Conservation (phyloP, 768 basidiomycete species). For the Tulasnella sp. region DNA sequence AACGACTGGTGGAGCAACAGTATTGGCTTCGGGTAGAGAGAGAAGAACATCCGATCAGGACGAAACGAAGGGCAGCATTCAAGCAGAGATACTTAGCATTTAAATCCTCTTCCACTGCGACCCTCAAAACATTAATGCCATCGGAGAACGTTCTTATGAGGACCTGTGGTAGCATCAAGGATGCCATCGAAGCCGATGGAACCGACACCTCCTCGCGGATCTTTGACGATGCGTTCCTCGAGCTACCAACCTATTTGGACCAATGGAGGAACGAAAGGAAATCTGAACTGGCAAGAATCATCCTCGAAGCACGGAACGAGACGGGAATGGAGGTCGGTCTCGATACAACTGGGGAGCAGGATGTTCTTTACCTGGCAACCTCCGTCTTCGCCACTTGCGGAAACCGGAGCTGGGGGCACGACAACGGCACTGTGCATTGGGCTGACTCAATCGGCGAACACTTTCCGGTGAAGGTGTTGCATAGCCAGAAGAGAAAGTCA, state of each 20-base stretch:
- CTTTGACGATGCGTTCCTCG: neutral
- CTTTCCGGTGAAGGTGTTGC: neutral
- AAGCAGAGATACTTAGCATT: neutral
- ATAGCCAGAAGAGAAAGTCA: neutral
- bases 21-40: neutral
- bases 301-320: neutral
- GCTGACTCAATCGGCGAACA: neutral
- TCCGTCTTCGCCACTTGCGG: neutral
- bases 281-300: neutral
- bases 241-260: neutral
- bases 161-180: neutral
- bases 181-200: neutral
- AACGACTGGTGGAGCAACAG: neutral
- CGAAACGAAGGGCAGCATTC: neutral
- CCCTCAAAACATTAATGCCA: neutral
- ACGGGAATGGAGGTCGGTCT: neutral
- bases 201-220: neutral
- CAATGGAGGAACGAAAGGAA: neutral
- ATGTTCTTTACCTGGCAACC: neutral
- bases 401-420: neutral
- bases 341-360: neutral
- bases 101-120: neutral
- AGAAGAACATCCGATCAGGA: neutral
- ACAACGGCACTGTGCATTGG: neutral
- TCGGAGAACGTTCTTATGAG: neutral